Evolutionary conservation across 176 grass and related monocot genomes (phyloP).

Genomic region (Avena atlantica): DNA sequence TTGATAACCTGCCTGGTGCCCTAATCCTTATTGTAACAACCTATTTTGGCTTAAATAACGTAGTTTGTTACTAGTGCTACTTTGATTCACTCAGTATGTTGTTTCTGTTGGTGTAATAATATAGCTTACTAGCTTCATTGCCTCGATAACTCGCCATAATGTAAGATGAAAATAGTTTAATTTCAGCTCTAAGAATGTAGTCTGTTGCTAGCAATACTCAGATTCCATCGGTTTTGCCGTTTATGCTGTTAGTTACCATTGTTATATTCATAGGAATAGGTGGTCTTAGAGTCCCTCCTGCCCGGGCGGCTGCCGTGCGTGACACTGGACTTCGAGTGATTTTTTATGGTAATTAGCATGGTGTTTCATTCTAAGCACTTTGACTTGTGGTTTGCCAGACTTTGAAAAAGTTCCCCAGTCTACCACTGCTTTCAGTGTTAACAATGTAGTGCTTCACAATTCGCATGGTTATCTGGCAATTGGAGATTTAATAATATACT

Average conservation of each 20-base stretch:
- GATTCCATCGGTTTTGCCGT: background rate
- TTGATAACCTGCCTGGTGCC: background rate
- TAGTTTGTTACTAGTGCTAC: background rate
- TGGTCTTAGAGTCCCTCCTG: background rate
- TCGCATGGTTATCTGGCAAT: background rate
- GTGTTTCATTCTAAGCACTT: constrained; percentile 3
- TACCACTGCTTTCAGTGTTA: background rate
- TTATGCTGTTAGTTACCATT: constrained; percentile 4
- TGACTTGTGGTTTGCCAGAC: background rate
- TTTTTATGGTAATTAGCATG: background rate
- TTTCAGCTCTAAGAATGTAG: constrained; percentile 11
- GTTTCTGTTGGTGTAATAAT: background rate
- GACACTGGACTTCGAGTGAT: background rate
- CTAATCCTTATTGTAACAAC: background rate
- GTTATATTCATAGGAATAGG: background rate
- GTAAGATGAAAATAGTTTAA: constrained; percentile 10
- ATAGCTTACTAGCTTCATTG: background rate
- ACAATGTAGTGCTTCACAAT: constrained; percentile 14
- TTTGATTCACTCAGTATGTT: background rate
- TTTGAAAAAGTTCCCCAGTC: background rate
- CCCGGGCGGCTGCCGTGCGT: background rate
- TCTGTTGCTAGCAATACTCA: background rate
- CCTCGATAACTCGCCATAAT: background rate
- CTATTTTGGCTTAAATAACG: background rate
- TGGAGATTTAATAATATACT: constrained; percentile 15